phyloP scores from a whole-genome alignment of 31 red algal genomes.

The Asparagopsis taxiformis region DNA sequence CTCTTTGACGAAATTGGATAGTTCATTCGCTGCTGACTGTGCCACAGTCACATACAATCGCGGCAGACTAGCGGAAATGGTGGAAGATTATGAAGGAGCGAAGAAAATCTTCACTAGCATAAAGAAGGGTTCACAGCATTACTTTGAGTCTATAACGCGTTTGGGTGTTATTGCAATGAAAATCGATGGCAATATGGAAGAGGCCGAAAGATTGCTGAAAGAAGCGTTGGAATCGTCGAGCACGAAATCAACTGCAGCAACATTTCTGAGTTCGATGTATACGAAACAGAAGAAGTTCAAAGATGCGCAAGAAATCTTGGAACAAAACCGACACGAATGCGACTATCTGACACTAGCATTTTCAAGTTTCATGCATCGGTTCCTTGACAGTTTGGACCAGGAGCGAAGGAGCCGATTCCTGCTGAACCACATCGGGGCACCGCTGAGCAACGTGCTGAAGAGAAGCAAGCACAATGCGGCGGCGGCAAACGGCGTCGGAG shows the following conservation, averaged over 20 bases:
- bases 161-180: conserved; percentile 37
- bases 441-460: conserved; percentile 37
- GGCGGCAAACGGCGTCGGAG: conserved; percentile 59
- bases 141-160: conserved; percentile 39
- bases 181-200: conserved; percentile 15
- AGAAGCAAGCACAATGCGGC: conserved; percentile 34
- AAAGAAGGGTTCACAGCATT: conserved; percentile 33
- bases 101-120: conserved; percentile 22
- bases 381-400: conserved; percentile 41
- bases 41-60: conserved; percentile 42
- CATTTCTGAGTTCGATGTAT: conserved; percentile 32
- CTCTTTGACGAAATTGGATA: conserved; percentile 28
- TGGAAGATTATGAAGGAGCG: conserved; percentile 11
- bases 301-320: conserved; percentile 30
- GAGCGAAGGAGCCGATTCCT: conserved; percentile 46
- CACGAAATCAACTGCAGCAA: conserved; percentile 24
- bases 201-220: conserved; percentile 39
- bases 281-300: conserved; percentile 44
- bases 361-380: conserved; percentile 51
- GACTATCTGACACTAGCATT: conserved; percentile 57
- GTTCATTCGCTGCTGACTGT: background rate
- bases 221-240: conserved; percentile 33
- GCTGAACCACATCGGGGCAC: conserved; percentile 45
- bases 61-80: conserved; percentile 40
- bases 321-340: conserved; percentile 34